Conservation (phyloP, 371 early-diverging fungal species). For the Syncephalis plumigaleata region DNA sequence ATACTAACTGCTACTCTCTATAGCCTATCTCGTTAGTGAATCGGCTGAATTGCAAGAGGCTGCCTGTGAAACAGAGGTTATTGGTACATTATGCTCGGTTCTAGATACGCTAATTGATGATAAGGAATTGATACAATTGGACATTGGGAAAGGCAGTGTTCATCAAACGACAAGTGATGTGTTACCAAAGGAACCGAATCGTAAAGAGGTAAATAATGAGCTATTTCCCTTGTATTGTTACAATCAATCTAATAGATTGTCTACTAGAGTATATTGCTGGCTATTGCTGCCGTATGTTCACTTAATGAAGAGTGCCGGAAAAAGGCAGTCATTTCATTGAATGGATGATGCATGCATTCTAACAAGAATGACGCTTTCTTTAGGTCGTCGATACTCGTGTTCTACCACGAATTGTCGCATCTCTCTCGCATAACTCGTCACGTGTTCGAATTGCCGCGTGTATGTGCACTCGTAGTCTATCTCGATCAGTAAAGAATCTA, state of each 20-base stretch:
- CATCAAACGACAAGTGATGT: too few relatives aligned
- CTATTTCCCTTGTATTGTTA: not conserved
- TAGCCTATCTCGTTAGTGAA: conserved; percentile 53
- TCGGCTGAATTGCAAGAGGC: conserved; percentile 61
- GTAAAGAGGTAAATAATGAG: too few relatives aligned
- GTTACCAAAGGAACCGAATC: too few relatives aligned
- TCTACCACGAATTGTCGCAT: conserved; percentile 50
- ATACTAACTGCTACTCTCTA: too few relatives aligned
- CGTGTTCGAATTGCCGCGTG: conserved; percentile 64
- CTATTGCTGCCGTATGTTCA: conserved; percentile 59
- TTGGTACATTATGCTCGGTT: conserved; percentile 18
- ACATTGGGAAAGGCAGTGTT: too few relatives aligned
- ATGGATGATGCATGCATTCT: not conserved
- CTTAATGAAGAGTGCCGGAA: conserved; percentile 65
- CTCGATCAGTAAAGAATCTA: conserved; percentile 60
- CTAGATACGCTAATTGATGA: conserved; percentile 1
- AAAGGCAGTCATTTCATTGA: conserved; percentile 20
- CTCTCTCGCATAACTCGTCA: conserved; percentile 35
- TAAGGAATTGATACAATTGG: not conserved
- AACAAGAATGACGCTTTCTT: not conserved
- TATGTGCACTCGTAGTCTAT: conserved; percentile 55
- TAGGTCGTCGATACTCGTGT: conserved; percentile 61
- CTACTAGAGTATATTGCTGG: conserved; percentile 48
- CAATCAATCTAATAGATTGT: too few relatives aligned
- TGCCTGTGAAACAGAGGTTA: conserved; percentile 61